Evolutionary conservation across 305 asterid species (phyloP).

Genomic region (Fraxinus paxiana): DNA sequence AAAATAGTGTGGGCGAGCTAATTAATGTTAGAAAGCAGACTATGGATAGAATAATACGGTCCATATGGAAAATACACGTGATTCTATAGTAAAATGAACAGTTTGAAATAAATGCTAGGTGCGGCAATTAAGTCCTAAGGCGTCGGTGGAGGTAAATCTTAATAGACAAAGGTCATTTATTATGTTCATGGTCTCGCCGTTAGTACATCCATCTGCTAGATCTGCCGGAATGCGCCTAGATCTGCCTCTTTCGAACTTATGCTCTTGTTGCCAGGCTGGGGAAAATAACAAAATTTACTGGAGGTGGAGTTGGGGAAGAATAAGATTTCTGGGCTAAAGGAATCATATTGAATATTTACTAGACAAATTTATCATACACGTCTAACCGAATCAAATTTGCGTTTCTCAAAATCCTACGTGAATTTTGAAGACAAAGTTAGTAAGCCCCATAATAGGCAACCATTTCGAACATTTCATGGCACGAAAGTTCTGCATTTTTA

Average conservation of each 20-base stretch:
- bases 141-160: slow-evolving; percentile 32
- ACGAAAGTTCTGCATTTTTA: not conserved
- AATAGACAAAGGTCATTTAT: slow-evolving; percentile 25
- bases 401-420: not conserved
- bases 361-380: not conserved
- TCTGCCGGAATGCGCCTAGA: slow-evolving; percentile 16
- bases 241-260: slow-evolving; percentile 18
- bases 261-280: slow-evolving; percentile 22
- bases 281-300: slow-evolving; percentile 6
- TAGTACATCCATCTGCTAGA: slow-evolving; percentile 8
- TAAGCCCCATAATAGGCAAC: not conserved
- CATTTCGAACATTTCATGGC: not conserved
- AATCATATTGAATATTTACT: not conserved
- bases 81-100: not conserved
- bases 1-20: not conserved
- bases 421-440: not conserved
- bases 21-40: not conserved
- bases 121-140: slow-evolving; percentile 10
- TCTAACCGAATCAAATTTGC: not conserved
- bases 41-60: slow-evolving; percentile 5
- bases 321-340: not conserved
- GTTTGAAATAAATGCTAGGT: slow-evolving; percentile 25
- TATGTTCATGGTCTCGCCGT: slow-evolving; percentile 20
- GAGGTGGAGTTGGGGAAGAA: not conserved
- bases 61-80: not conserved